phyloP scores from a whole-genome alignment of 2,329 filamentous ascomycete genomes.

The Neonectria hederae region DNA sequence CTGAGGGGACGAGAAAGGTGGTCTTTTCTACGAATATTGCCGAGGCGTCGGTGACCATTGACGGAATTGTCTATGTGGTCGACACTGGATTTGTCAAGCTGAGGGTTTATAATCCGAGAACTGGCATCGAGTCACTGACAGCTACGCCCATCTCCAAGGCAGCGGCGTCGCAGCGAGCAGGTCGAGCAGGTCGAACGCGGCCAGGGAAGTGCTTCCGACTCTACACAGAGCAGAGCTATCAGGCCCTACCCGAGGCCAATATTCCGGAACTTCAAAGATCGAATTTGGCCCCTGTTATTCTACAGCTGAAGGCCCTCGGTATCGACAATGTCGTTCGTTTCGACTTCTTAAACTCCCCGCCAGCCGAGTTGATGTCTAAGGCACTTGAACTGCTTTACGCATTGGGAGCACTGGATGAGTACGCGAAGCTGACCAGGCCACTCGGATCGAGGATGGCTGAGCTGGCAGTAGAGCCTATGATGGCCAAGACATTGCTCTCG shows the following conservation, averaged over 20 bases:
- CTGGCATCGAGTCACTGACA: slow-evolving; percentile 88
- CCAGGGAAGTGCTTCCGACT: slow-evolving; percentile 94
- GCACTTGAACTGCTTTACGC: slow-evolving; percentile 90
- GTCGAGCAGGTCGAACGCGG: slow-evolving; percentile 86
- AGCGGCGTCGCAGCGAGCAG: slow-evolving; percentile 89
- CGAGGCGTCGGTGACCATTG: slow-evolving; percentile 94
- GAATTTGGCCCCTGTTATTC: slow-evolving; percentile 85
- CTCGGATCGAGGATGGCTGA: slow-evolving; percentile 94
- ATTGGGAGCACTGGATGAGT: slow-evolving; percentile 85
- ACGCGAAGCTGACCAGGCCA: slow-evolving; percentile 89
- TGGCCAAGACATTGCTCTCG: slow-evolving; percentile 85
- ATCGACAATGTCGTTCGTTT: slow-evolving; percentile 95
- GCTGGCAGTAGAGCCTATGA: slow-evolving; percentile 93
- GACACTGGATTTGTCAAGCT: slow-evolving; percentile 94
- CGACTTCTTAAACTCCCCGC: slow-evolving; percentile 86
- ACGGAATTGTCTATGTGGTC: slow-evolving; percentile 89
- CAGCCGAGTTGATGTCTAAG: slow-evolving; percentile 83
- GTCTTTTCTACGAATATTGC: slow-evolving; percentile 96
- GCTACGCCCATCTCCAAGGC: slow-evolving; percentile 87
- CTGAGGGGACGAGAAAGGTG: slow-evolving; percentile 86
- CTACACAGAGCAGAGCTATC: slow-evolving; percentile 81
- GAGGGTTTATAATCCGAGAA: slow-evolving; percentile 82
- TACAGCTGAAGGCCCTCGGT: slow-evolving; percentile 93
- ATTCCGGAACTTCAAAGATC: slow-evolving; percentile 92
- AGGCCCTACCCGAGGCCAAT: slow-evolving; percentile 73